Conservation (phyloP, 805 yeast species). For the Hanseniaspora taiwanica region DNA sequence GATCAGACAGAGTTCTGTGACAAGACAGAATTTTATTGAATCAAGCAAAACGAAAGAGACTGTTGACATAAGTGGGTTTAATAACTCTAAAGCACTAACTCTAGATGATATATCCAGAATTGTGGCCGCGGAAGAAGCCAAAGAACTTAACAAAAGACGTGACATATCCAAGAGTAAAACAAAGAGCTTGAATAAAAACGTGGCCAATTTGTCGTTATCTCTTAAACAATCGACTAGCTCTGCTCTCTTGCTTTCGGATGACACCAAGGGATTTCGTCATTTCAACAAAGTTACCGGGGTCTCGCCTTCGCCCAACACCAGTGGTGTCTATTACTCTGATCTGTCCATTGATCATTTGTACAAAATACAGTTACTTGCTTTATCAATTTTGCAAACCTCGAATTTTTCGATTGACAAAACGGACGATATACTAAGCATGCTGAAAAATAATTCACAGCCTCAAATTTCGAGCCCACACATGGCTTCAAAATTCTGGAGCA, state of each 20-base stretch:
- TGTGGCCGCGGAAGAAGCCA: constrained; percentile 92
- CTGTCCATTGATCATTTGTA: constrained; percentile 25
- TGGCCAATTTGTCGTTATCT: too few relatives aligned
- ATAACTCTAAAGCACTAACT: constrained; percentile 74
- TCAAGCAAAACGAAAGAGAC: not conserved
- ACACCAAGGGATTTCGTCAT: constrained; percentile 79
- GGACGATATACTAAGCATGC: constrained; percentile 14
- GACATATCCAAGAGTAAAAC: constrained; percentile 44
- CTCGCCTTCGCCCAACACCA: constrained; percentile 12
- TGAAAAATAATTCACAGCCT: constrained; percentile 22
- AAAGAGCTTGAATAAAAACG: too few relatives aligned
- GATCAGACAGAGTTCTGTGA: constrained; percentile 29
- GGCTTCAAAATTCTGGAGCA: constrained; percentile 29
- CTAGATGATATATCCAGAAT: constrained; percentile 94
- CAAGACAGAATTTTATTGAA: constrained; percentile 3
- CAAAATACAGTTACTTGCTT: constrained; percentile 46
- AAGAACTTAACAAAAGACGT: constrained; percentile 49
- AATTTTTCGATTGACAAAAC: constrained; percentile 26
- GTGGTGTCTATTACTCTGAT: constrained; percentile 49
- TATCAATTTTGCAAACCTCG: constrained; percentile 19
- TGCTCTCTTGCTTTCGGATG: too few relatives aligned
- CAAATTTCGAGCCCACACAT: constrained; percentile 1
- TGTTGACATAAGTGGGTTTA: constrained; percentile 31
- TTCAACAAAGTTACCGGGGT: constrained; percentile 34
- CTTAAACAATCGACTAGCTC: too few relatives aligned